Evolutionary conservation across 1,284 basidiomycete genomes (phyloP), one percentile per base, ranked within the genome.

Genomic region (Ceraceosorus guamensis): DNA sequence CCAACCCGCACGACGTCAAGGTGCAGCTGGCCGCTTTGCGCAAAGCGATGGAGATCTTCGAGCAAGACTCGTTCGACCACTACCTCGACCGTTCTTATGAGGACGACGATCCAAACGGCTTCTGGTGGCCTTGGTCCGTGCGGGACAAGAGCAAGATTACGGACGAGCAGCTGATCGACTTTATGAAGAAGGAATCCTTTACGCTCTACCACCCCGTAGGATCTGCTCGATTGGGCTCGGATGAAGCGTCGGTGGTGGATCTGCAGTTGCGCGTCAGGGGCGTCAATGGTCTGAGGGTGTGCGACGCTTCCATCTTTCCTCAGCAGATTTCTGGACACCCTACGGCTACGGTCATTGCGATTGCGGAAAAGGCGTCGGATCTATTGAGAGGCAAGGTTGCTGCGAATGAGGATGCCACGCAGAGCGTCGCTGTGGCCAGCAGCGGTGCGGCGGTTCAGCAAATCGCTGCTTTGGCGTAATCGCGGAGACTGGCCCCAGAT

Each of bases 281-380:
- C 1, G 70, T 79, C 5, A 53, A 68, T 5, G 78, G 77, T 0
- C 59, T 83, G 46, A 71, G 82, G 4, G 75, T 83, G 6, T 77
- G 81, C 11, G 82, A 83, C 62, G 81, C 80, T 1, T 79, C 78
- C 34, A 72, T 80, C 16, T 78, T 82, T 63, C 78, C 78, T 6
- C 44, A 48, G 14, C 48, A 65, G 55, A 45, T 63, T n/a, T 61
- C 65, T 0, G 65, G 67, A n/a, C 67, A 69, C 48, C 67, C 67
- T 0, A 66, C 66, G 53, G 59, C 60, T 11, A 59, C 63, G 33
- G 30, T 53, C 14, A 53, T 53, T 18, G 52, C 52, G 13, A 53
- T 48, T 6, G 52, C 52, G 5, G 52, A 53, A 32, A 53, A 53
- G 44, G 35, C 32, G 11, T 16, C n/a, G 16, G 52, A 53, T n/a